These are phyloP conservation scores for Beta vulgaris DNA, from an alignment of 148 eudicot genomes.

Conservation along the genomic window DNA sequence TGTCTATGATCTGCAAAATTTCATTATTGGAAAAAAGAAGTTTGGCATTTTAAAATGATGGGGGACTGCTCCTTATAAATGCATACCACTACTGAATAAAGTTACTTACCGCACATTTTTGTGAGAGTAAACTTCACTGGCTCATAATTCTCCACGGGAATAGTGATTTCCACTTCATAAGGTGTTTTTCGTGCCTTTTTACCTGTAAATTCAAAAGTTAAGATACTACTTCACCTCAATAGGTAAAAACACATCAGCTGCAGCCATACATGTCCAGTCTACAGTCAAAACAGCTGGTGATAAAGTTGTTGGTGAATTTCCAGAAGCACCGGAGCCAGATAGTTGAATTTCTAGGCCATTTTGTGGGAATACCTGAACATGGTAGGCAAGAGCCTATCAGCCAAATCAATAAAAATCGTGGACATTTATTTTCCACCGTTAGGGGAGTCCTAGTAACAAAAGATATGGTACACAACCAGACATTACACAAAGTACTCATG, in stretches of 20 bases:
- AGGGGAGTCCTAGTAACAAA: neutral
- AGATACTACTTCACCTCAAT: constrained; percentile 3
- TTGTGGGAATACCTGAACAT: constrained; percentile 60
- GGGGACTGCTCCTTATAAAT: neutral
- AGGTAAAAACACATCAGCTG: neutral
- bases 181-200: constrained; percentile 50
- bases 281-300: constrained; percentile 66
- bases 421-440: neutral
- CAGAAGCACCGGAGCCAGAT: constrained; percentile 82
- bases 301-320: constrained; percentile 77
- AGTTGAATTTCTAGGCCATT: constrained; percentile 69
- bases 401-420: neutral
- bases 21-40: constrained; percentile 8
- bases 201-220: constrained; percentile 41
- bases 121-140: constrained; percentile 70
- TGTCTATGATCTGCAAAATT: constrained; percentile 54
- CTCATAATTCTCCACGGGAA: constrained; percentile 73
- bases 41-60: neutral
- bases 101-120: constrained; percentile 71
- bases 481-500: too few relatives aligned
- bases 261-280: constrained; percentile 80
- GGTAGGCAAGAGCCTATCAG: constrained; percentile 7
- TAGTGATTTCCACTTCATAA: constrained; percentile 72
- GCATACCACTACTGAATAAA: constrained; percentile 7
- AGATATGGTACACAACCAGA: too few relatives aligned